Conservation (phyloP, 1,139 yeast species). For the Magnusiomyces suaveolens region DNA sequence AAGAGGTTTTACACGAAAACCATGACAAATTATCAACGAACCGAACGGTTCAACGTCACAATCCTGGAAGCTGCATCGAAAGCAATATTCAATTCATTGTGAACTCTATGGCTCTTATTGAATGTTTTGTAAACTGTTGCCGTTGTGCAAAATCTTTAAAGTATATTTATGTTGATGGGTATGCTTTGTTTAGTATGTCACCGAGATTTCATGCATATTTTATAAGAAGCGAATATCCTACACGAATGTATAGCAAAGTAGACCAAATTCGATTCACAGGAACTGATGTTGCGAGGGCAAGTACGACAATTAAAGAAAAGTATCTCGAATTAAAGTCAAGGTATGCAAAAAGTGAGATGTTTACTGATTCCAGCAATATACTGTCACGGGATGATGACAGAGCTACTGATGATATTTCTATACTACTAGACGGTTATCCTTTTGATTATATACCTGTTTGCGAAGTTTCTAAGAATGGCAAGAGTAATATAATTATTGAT, state of each 20-base stretch:
- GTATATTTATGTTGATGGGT: conserved; percentile 1
- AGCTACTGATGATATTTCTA: neutral
- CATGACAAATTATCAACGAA: too few relatives aligned
- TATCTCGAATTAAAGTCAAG: neutral
- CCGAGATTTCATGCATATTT: conserved; percentile 3
- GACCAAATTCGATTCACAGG: conserved; percentile 1
- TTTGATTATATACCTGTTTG: neutral
- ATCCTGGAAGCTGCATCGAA: too few relatives aligned
- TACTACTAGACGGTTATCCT: neutral
- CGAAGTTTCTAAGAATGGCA: neutral
- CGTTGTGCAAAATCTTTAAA: neutral
- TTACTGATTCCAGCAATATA: too few relatives aligned
- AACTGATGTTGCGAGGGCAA: neutral
- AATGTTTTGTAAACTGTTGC: neutral
- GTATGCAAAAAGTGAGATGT: too few relatives aligned
- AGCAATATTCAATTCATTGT: too few relatives aligned
- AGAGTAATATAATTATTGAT: neutral
- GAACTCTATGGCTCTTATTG: neutral
- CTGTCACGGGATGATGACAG: neutral
- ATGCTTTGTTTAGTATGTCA: neutral
- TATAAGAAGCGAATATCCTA: neutral
- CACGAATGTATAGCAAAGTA: neutral
- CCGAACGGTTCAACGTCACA: too few relatives aligned
- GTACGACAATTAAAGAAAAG: neutral
- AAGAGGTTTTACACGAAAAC: neutral